phyloP scores from a whole-genome alignment of 441 rosid genomes.

The Populus hybrid region DNA sequence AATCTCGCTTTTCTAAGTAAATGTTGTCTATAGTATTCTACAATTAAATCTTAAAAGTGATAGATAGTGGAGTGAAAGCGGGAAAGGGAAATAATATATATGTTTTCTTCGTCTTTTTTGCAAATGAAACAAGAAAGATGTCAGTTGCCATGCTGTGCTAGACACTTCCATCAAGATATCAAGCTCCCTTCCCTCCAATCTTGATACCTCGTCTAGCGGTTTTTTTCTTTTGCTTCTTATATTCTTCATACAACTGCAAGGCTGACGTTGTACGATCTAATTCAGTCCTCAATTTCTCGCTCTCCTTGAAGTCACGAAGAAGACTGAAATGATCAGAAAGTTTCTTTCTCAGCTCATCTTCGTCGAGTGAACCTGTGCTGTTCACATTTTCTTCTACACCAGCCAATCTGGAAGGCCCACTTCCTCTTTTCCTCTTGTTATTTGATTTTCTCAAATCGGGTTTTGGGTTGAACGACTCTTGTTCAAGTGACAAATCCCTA shows the following conservation, averaged over 20 bases:
- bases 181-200: neutral
- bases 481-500: slow-evolving; percentile 47
- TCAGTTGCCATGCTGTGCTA: neutral
- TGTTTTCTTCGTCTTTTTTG: no score
- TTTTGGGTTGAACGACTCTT: slow-evolving; percentile 49
- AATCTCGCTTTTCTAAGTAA: no score
- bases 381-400: slow-evolving; percentile 8
- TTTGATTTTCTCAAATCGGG: slow-evolving; percentile 33
- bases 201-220: slow-evolving; percentile 23
- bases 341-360: slow-evolving; percentile 51
- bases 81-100: neutral
- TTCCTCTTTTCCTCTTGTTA: slow-evolving; percentile 53
- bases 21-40: neutral
- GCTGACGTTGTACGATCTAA: slow-evolving; percentile 33
- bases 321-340: slow-evolving; percentile 52
- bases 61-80: no score
- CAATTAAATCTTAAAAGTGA: neutral
- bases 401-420: slow-evolving; percentile 12
- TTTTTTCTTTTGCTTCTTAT: slow-evolving; percentile 42
- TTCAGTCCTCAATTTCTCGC: slow-evolving; percentile 54
- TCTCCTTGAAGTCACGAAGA: slow-evolving; percentile 52
- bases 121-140: neutral
- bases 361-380: slow-evolving; percentile 24
- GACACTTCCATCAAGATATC: neutral
- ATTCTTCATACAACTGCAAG: slow-evolving; percentile 50